Percentiles rank a stretch among this genome's conserved stretches.
phyloP scores from a whole-genome alignment of 2,329 filamentous ascomycete species.

The Colletotrichum destructivum region DNA sequence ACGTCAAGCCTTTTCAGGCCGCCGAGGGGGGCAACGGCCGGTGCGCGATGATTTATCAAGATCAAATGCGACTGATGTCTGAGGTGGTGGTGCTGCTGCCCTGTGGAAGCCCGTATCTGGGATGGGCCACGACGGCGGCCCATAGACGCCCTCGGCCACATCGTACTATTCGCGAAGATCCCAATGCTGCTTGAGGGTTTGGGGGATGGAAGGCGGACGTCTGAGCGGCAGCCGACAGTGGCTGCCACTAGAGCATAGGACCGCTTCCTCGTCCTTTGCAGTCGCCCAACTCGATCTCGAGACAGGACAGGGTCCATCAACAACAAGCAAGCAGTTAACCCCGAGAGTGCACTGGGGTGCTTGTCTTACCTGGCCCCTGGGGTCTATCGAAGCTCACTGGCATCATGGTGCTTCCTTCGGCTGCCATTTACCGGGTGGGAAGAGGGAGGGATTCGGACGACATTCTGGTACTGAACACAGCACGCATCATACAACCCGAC shows the following conservation, averaged over 20 bases:
- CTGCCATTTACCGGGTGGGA: no score
- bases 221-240: slow-evolving; percentile 10
- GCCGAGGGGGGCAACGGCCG: slow-evolving; percentile 13
- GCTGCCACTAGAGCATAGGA: not conserved
- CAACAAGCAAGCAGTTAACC: not conserved
- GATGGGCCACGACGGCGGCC: slow-evolving; percentile 25
- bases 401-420: not conserved
- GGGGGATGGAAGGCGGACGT: not conserved
- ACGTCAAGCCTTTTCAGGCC: slow-evolving; percentile 24
- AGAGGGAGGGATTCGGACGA: not conserved
- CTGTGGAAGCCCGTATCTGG: slow-evolving; percentile 36
- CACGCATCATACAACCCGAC: not conserved
- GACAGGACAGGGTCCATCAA: not conserved
- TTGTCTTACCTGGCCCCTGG: not conserved
- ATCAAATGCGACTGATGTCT: slow-evolving; percentile 26
- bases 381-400: not conserved
- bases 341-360: not conserved
- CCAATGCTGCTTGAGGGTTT: slow-evolving; percentile 18
- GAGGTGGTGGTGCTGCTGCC: slow-evolving; percentile 17
- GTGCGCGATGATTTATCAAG: slow-evolving; percentile 10
- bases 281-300: slow-evolving; percentile 9
- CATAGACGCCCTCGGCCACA: slow-evolving; percentile 4
- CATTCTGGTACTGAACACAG: not conserved
- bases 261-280: not conserved
- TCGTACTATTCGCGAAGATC: slow-evolving; percentile 31